A percentile compares a stretch with the other conserved stretches of the same genome.
phyloP scores from a whole-genome alignment of 2,329 filamentous ascomycete species.

The Beauveria sp. region DNA sequence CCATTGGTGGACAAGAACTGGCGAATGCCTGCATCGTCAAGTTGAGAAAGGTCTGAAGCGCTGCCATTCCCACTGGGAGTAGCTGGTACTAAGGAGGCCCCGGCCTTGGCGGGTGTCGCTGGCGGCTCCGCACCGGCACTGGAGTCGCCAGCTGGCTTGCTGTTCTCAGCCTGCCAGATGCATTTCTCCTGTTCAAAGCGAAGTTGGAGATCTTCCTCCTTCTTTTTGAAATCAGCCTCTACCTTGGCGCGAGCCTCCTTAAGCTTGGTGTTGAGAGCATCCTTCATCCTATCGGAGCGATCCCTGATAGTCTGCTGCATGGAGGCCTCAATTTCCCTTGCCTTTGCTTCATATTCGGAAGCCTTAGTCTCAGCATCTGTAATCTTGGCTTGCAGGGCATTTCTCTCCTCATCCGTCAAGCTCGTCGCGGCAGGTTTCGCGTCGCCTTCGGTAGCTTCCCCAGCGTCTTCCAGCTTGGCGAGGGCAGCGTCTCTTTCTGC shows the following conservation, averaged over 20 bases:
- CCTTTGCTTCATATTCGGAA: constrained; percentile 56
- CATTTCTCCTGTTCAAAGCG: constrained; percentile 56
- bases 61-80: constrained; percentile 26
- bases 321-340: constrained; percentile 55
- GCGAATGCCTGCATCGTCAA: constrained; percentile 49
- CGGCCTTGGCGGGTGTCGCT: constrained; percentile 27
- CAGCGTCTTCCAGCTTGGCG: constrained; percentile 30
- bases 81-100: constrained; percentile 26
- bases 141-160: constrained; percentile 19
- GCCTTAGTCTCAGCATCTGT: constrained; percentile 53
- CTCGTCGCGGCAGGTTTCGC: constrained; percentile 15
- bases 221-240: constrained; percentile 46
- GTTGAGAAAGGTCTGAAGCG: constrained; percentile 35
- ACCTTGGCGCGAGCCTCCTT: constrained; percentile 52
- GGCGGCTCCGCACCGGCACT: constrained; percentile 13
- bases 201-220: constrained; percentile 45
- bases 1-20: constrained; percentile 49
- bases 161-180: constrained; percentile 51
- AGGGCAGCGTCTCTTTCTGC: constrained; percentile 58
- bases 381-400: constrained; percentile 55
- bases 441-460: constrained; percentile 18
- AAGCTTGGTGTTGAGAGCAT: constrained; percentile 60
- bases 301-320: constrained; percentile 54
- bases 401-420: constrained; percentile 50
- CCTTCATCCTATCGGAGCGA: constrained; percentile 62